Base-by-base conservation (phyloP, 1,284 basidiomycete genomes). In the Ustilago esculenta region DNA sequence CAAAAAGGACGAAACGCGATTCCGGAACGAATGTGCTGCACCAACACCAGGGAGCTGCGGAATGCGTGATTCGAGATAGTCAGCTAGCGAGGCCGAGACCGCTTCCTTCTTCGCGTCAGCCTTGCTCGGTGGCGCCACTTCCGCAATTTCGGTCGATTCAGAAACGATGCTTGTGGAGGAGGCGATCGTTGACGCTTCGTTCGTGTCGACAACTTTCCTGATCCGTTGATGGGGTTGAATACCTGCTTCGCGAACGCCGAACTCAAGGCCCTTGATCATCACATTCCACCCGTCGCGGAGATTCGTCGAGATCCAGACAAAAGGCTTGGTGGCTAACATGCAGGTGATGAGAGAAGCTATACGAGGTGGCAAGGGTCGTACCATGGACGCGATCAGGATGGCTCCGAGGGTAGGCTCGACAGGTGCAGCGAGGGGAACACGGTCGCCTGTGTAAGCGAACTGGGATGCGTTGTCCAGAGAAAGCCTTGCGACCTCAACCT, bases 231-330 rank as follows among this genome's bases (percentile, higher is more conserved):
- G 45, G 1, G 45, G 12, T 12, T 50, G 47, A 6, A 70, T 43
- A 5, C 67, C 67, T 18, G 67, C 60, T 47, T 65, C 43, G 7
- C 53, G 52, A 34, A 65, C 35, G 18, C 67, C 60, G 17, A 57
- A 65, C 17, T 55, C 59, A 14, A 70, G 60, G 11, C 67, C 67
- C 18, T 41, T 47, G 30, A 70, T 65, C 56, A 70, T 70, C 15
- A 65, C 50, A 27, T 51, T 57, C 67, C 67, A 70, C 6, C 67
- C 67, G 11, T 59, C 51, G n/a, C 52, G 60, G 20, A 70, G n/a
- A 24, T 70, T 60, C 33, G n/a, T 46, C 25, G 60, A 49, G 14
- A 70, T 20, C 67, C 67, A 70, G 0, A 50, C 41, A 1, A 65
- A n/a, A 1, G 67, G 67, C n/a, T 43, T 50, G 29, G 47, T 55